Percentiles rank a stretch among this genome's conserved stretches.
These are phyloP conservation scores for Termitomyces titanicus DNA, from an alignment of 768 basidiomycete species.

Conservation along the genomic window DNA sequence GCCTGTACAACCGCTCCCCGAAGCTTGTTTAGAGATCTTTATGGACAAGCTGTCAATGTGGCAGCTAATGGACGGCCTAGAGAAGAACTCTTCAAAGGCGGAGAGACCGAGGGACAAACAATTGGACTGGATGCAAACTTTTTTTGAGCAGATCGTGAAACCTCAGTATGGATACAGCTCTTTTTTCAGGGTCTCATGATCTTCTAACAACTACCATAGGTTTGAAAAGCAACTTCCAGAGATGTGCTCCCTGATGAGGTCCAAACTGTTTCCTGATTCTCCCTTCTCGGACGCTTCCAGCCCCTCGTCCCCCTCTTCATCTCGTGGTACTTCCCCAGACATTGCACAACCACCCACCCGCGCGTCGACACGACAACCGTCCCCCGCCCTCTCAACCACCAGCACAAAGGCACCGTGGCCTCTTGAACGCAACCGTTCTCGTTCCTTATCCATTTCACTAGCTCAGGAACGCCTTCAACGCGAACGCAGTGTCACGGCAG, in stretches of 20 bases:
- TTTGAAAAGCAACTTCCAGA: constrained; percentile 53
- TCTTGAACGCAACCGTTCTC: constrained; percentile 43
- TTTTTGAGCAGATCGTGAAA: constrained; percentile 66
- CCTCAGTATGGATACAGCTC: constrained; percentile 44
- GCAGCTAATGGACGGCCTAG: constrained; percentile 55
- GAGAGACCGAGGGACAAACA: constrained; percentile 23
- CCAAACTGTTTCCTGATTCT: constrained; percentile 66
- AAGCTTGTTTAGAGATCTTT: constrained; percentile 63
- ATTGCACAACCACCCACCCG: not conserved
- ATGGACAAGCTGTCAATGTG: constrained; percentile 81
- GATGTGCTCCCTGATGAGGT: constrained; percentile 52
- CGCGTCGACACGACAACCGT: constrained; percentile 9
- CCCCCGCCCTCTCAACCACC: constrained; percentile 21
- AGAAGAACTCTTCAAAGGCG: constrained; percentile 16
- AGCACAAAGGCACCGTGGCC: constrained; percentile 18
- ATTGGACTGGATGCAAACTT: constrained; percentile 73
- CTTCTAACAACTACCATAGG: constrained; percentile 28
- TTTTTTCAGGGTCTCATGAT: not conserved
- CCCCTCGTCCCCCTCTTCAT: constrained; percentile 23
- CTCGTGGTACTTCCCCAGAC: constrained; percentile 30
- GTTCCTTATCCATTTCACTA: constrained; percentile 67
- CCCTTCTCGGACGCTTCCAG: constrained; percentile 60
- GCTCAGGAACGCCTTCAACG: constrained; percentile 50
- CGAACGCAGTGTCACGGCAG: constrained; percentile 31
- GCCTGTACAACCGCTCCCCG: constrained; percentile 22